Conservation (phyloP, 768 basidiomycete species). For the Tulasnella sp. region DNA sequence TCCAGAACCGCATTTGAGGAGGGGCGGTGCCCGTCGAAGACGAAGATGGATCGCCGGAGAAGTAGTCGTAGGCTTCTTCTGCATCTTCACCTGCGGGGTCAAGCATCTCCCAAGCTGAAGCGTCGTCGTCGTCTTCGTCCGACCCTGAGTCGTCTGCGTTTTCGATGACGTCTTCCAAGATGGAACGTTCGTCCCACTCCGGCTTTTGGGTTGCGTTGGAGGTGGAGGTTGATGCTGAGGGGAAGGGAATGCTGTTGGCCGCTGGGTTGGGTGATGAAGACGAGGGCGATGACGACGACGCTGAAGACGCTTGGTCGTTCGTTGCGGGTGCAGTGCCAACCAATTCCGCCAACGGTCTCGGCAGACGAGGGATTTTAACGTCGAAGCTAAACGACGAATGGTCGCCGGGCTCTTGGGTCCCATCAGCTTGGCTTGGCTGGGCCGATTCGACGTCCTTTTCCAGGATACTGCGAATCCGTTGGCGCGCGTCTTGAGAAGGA, state of each 20-base stretch:
- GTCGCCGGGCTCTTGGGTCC: neutral
- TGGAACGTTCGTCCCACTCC: slow-evolving; percentile 7
- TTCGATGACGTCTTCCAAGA: slow-evolving; percentile 36
- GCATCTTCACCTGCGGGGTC: slow-evolving; percentile 21
- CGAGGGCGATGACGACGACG: neutral
- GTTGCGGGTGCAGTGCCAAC: neutral
- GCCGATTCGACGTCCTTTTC: neutral
- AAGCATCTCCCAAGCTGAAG: slow-evolving; percentile 15
- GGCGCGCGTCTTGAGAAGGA: neutral
- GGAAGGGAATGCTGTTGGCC: neutral
- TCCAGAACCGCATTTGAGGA: slow-evolving; percentile 51
- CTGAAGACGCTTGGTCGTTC: neutral
- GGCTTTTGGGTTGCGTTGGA: neutral
- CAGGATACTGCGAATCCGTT: neutral
- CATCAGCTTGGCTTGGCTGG: too few relatives aligned
- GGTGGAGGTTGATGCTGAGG: neutral
- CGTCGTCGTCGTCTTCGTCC: slow-evolving; percentile 54
- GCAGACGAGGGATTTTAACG: neutral
- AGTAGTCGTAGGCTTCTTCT: slow-evolving; percentile 21
- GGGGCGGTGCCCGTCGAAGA: slow-evolving; percentile 34
- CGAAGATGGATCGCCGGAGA: neutral
- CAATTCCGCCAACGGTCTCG: neutral
- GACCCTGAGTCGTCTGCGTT: slow-evolving; percentile 56
- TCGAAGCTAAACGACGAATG: neutral
- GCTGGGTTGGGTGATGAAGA: neutral